Base-by-base conservation (phyloP, 1,284 basidiomycete species). In the Ceratobasidium sp. region DNA sequence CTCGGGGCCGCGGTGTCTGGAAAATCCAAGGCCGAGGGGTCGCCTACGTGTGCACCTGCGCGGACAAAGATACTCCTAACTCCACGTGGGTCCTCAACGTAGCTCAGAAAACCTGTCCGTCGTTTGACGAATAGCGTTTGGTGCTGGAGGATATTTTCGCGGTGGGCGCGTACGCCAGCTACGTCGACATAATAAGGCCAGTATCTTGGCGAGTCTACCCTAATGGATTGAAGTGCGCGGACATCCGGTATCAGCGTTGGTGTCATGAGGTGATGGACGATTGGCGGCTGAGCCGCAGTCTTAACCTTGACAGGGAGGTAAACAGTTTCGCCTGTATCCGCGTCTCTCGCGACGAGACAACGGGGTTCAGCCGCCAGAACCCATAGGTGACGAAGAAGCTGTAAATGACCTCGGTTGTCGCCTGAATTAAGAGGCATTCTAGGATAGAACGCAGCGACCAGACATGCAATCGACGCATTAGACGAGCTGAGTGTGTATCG, bases 371-470 rank as follows among this genome's bases (percentile, higher is more conserved):
- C 89, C 0, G 97, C 97, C 41, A 99, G 81, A 1, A 91, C 91
- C 97, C 97, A 99, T 29, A 99, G 79, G 77, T 99, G 96, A 2
- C 97, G 86, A 71, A 95, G 86, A 0, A 95, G 93, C 77, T 98
- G 97, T 2, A 98, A 83, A 75, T 94, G 96, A 44, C 89, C 87
- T 70, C 90, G 89, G 79, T 97, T 97, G 75, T 99, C 95, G 7
- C 86, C 86, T 0, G 92, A 89, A 8, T 83, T 77, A 11, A 86
- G 82, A 14, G 93, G 86, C 75, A 92, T 93, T 11, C 91, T 86
- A 1, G 96, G 95, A 77, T 93, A 98, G 80, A 97, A 94, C 0
- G 97, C 87, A 14, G 91, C 85, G 69, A 95, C 80, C 83, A 99
- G 87, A 69, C 88, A 88, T 0, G 95, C 96, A 68, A 98, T 89